These are phyloP conservation scores for Mortierella sp. DNA, from an alignment of 371 early-diverging fungal genomes.

Conservation along the genomic window DNA sequence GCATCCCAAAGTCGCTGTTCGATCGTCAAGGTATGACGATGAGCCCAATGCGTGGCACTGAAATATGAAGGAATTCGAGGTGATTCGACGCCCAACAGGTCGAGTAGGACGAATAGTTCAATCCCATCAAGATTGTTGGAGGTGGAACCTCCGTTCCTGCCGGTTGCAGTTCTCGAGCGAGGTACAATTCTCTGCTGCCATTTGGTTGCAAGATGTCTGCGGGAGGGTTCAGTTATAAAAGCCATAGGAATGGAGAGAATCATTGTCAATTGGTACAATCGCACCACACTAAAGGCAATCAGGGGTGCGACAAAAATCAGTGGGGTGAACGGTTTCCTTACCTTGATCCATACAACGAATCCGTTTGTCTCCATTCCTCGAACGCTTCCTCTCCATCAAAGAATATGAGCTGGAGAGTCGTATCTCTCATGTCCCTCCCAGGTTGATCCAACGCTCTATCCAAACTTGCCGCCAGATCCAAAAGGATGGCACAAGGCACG, in stretches of 20 bases:
- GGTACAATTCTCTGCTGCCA: slow-evolving; percentile 57
- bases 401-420: slow-evolving; percentile 90
- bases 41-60: slow-evolving; percentile 69
- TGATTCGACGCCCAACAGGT: slow-evolving; percentile 79
- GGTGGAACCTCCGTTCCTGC: slow-evolving; percentile 33
- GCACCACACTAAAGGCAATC: not conserved
- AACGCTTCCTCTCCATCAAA: slow-evolving; percentile 99
- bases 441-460: slow-evolving; percentile 50
- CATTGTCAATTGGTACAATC: too few relatives aligned
- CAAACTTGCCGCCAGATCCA: slow-evolving; percentile 82
- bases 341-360: slow-evolving; percentile 94
- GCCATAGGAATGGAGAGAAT: not conserved
- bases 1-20: slow-evolving; percentile 61
- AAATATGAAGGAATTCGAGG: slow-evolving; percentile 71
- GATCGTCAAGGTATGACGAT: slow-evolving; percentile 60
- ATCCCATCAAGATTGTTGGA: slow-evolving; percentile 73
- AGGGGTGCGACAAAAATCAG: slow-evolving; percentile 7
- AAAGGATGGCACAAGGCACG: slow-evolving; percentile 87
- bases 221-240: not conserved
- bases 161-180: slow-evolving; percentile 37
- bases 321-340: too few relatives aligned
- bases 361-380: slow-evolving; percentile 75
- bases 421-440: slow-evolving; percentile 50
- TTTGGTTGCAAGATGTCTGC: slow-evolving; percentile 63
- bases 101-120: slow-evolving; percentile 89